Evolutionary conservation across 164 flowering plant species (phyloP).

Genomic region (Nymphaea colorata): DNA sequence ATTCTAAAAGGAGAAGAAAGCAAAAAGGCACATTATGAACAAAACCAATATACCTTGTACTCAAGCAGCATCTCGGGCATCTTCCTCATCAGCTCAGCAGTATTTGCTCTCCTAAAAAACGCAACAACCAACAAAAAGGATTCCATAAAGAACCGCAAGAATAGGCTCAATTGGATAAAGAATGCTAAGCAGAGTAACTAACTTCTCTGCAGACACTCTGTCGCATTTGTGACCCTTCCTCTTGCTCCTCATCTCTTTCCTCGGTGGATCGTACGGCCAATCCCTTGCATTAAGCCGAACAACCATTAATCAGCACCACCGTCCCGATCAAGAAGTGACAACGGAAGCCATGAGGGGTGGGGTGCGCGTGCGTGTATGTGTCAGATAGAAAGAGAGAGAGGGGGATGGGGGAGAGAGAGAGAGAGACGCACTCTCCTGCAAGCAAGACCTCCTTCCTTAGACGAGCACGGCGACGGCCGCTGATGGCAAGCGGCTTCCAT

Average conservation of each 20-base stretch:
- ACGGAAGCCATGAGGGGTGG: too few relatives aligned
- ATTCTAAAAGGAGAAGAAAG: too few relatives aligned
- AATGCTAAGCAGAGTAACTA: constrained; percentile 6
- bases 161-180: not conserved
- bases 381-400: not conserved
- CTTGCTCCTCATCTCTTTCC: constrained; percentile 71
- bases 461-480: constrained; percentile 73
- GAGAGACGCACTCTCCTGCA: constrained; percentile 34
- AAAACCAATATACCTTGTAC: constrained; percentile 25
- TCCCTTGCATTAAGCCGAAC: constrained; percentile 15
- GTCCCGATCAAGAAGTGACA: not conserved
- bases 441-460: constrained; percentile 79
- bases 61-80: constrained; percentile 80
- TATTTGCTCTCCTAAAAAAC: constrained; percentile 33
- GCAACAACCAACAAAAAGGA: not conserved
- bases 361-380: too few relatives aligned
- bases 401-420: not conserved
- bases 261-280: constrained; percentile 84
- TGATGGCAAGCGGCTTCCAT: constrained; percentile 72
- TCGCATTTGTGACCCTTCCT: constrained; percentile 89
- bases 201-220: constrained; percentile 66
- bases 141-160: not conserved
- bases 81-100: constrained; percentile 74
- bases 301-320: not conserved
- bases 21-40: too few relatives aligned